A percentile compares a stretch with the other conserved stretches of the same genome.
phyloP scores from a whole-genome alignment of 2,329 filamentous ascomycete species.

The Ophiosphaerella herpotricha region DNA sequence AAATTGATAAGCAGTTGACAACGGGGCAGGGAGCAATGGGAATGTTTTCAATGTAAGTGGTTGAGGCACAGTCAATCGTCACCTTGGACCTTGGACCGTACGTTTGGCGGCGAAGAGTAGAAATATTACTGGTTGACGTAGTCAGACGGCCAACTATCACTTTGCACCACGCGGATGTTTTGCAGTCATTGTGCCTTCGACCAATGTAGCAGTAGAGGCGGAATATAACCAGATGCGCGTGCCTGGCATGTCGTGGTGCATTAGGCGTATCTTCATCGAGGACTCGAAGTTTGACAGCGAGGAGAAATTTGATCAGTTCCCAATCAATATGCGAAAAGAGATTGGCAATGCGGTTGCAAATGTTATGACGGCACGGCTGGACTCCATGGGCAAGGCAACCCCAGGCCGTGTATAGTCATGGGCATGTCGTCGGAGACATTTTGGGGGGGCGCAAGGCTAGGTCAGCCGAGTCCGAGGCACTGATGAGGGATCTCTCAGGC shows the following conservation, averaged over 20 bases:
- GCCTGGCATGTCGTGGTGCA: slow-evolving; percentile 38
- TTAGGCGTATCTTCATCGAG: slow-evolving; percentile 35
- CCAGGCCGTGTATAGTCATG: slow-evolving; percentile 21
- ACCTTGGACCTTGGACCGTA: background rate
- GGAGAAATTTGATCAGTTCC: slow-evolving; percentile 37
- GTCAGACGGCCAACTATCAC: slow-evolving; percentile 16
- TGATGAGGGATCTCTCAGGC: slow-evolving; percentile 35
- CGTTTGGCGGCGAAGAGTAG: background rate
- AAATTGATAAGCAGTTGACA: too few relatives aligned
- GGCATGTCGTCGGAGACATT: slow-evolving; percentile 43
- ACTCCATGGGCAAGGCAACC: slow-evolving; percentile 26
- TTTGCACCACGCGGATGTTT: slow-evolving; percentile 30
- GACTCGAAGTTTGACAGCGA: slow-evolving; percentile 36
- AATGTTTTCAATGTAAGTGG: too few relatives aligned
- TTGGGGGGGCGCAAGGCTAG: slow-evolving; percentile 39
- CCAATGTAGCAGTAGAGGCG: slow-evolving; percentile 44
- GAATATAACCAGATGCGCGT: slow-evolving; percentile 41
- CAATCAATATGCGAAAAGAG: slow-evolving; percentile 32
- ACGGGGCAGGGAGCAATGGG: too few relatives aligned
- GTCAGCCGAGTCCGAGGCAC: slow-evolving; percentile 34
- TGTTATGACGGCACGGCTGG: slow-evolving; percentile 32
- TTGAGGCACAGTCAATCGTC: too few relatives aligned
- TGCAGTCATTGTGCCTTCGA: slow-evolving; percentile 40
- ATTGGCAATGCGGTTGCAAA: slow-evolving; percentile 34
- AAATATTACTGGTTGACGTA: background rate